Percentiles rank a stretch among this genome's conserved stretches.
Conservation (phyloP, 495 filamentous ascomycete genomes). For the Bombardia bombarda region DNA sequence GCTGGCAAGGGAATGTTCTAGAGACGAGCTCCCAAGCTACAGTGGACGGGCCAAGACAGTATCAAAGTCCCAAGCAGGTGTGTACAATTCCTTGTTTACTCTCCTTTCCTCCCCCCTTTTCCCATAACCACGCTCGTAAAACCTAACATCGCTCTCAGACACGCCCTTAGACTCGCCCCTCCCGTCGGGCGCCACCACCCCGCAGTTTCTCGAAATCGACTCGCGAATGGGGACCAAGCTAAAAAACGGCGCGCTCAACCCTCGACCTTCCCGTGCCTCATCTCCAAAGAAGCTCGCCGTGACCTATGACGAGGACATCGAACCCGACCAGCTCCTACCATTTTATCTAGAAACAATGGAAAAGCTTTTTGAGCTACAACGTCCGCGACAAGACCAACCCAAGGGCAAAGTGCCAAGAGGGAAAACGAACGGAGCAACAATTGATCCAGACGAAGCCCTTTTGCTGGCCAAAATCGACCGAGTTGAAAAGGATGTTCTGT, state of each 20-base stretch:
- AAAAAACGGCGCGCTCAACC: slow-evolving; percentile 22
- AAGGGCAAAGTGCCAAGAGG: slow-evolving; percentile 33
- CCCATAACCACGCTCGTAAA: slow-evolving; percentile 1
- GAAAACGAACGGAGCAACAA: slow-evolving; percentile 12
- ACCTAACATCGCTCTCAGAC: slow-evolving; percentile 23
- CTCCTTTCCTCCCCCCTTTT: neutral
- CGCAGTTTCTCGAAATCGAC: slow-evolving; percentile 30
- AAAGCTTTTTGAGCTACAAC: slow-evolving; percentile 63
- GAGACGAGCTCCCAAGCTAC: slow-evolving; percentile 65
- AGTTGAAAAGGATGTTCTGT: slow-evolving; percentile 78
- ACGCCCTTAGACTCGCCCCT: slow-evolving; percentile 37
- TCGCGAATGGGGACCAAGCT: slow-evolving; percentile 17
- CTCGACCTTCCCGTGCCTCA: slow-evolving; percentile 9
- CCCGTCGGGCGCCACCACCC: slow-evolving; percentile 40
- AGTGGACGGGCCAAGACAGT: slow-evolving; percentile 32
- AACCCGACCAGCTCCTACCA: slow-evolving; percentile 67
- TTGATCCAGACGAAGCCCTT: slow-evolving; percentile 48
- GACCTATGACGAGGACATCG: slow-evolving; percentile 49
- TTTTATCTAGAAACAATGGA: slow-evolving; percentile 65
- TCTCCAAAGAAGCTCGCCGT: slow-evolving; percentile 27
- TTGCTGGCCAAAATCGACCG: slow-evolving; percentile 62
- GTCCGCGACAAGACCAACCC: slow-evolving; percentile 43
- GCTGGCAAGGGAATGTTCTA: slow-evolving; percentile 64
- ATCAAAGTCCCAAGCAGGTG: slow-evolving; percentile 28
- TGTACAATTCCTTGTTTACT: neutral